These are phyloP conservation scores for Sedum album DNA, from an alignment of 164 flowering plant species.

Conservation along the genomic window DNA sequence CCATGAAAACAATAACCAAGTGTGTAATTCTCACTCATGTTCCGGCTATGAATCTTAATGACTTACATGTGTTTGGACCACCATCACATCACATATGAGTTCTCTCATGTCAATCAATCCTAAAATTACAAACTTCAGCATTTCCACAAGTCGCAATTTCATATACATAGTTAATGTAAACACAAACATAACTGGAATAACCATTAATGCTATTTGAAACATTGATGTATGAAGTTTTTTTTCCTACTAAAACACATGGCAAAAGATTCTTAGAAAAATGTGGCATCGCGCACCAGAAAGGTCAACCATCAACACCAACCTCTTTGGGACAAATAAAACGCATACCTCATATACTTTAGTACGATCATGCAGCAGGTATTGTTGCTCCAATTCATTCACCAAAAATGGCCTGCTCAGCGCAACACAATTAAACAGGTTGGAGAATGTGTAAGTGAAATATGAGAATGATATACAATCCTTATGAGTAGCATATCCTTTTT, in stretches of 20 bases:
- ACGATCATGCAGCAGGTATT: constrained; percentile 93
- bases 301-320: not conserved
- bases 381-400: constrained; percentile 80
- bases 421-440: not conserved
- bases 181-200: no score
- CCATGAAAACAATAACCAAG: not conserved
- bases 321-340: not conserved
- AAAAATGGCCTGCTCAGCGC: constrained; percentile 64
- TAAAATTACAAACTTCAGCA: no score
- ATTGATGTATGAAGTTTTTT: no score
- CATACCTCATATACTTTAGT: constrained; percentile 96
- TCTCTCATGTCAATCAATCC: not conserved
- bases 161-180: not conserved
- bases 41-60: not conserved
- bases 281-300: not conserved
- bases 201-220: no score
- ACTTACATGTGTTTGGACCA: no score
- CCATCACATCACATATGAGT: no score
- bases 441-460: not conserved
- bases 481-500: no score
- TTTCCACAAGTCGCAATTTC: no score
- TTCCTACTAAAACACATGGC: no score
- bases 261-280: no score
- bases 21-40: not conserved
- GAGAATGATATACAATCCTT: not conserved